Percentiles rank a stretch among this genome's conserved stretches.
Evolutionary conservation across 2,329 filamentous ascomycete genomes (phyloP).

Genomic region (Trichoderma polysporum): DNA sequence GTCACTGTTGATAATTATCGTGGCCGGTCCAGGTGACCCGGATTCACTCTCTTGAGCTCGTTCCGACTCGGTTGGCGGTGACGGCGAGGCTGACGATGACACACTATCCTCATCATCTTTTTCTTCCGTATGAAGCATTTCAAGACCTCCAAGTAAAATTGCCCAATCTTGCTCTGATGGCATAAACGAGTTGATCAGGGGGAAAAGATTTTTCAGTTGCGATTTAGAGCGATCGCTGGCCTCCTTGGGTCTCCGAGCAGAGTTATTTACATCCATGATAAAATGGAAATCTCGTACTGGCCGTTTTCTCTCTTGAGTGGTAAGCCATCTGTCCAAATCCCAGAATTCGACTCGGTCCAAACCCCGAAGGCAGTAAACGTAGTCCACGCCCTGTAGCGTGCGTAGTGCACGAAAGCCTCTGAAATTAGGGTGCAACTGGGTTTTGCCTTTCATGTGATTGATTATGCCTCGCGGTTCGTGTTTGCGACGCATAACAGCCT

Average conservation of each 20-base stretch:
- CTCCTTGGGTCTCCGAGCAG: slow-evolving; percentile 26
- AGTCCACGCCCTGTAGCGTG: slow-evolving; percentile 46
- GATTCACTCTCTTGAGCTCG: background rate
- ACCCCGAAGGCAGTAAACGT: slow-evolving; percentile 45
- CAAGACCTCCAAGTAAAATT: background rate
- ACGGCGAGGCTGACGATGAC: background rate
- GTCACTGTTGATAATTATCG: background rate
- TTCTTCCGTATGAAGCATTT: background rate
- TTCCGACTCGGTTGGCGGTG: background rate
- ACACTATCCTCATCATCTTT: background rate
- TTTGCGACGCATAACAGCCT: slow-evolving; percentile 33
- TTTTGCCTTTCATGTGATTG: slow-evolving; percentile 31
- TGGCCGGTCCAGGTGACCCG: background rate
- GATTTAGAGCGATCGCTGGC: slow-evolving; percentile 14
- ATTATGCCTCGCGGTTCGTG: slow-evolving; percentile 36
- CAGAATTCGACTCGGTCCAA: slow-evolving; percentile 42
- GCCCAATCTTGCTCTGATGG: slow-evolving; percentile 22
- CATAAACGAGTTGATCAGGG: slow-evolving; percentile 21
- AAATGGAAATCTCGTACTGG: slow-evolving; percentile 35
- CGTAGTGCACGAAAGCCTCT: slow-evolving; percentile 39
- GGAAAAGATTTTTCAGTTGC: slow-evolving; percentile 26
- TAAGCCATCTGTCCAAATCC: slow-evolving; percentile 38
- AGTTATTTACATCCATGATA: slow-evolving; percentile 29
- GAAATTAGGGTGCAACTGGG: slow-evolving; percentile 41
- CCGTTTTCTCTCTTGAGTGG: background rate